Conservation (phyloP, 2,329 filamentous ascomycete species). For the Alternaria hordeiaustralica region DNA sequence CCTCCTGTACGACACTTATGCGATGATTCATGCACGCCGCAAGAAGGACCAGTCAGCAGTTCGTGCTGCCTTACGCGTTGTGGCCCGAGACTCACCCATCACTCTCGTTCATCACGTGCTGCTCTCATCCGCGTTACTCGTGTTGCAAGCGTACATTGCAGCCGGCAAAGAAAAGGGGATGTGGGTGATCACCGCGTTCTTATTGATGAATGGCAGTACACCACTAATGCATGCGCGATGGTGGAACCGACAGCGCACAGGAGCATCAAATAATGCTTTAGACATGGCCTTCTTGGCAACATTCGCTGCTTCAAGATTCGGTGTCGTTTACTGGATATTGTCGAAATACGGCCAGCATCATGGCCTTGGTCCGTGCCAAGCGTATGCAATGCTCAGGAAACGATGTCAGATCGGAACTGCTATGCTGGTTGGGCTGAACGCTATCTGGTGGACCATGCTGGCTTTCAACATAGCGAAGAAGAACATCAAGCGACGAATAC, state of each 20-base stretch:
- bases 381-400: neutral
- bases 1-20: neutral
- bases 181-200: neutral
- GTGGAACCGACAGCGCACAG: neutral
- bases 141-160: neutral
- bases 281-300: neutral
- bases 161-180: neutral
- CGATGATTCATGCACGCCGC: neutral
- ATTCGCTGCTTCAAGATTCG: neutral
- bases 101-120: neutral
- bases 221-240: neutral
- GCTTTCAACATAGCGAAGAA: neutral
- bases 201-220: neutral
- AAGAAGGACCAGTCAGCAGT: neutral
- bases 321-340: neutral
- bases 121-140: neutral
- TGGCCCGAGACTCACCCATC: neutral
- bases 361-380: neutral
- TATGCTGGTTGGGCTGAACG: neutral
- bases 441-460: neutral
- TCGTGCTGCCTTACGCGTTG: neutral
- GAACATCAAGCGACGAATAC: neutral
- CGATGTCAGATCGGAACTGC: neutral
- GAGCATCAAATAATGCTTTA: neutral
- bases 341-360: neutral